A percentile compares a stretch with the other conserved stretches of the same genome.
Evolutionary conservation across 257 asterid species (phyloP).

Genomic region (Ocimum tenuiflorum): DNA sequence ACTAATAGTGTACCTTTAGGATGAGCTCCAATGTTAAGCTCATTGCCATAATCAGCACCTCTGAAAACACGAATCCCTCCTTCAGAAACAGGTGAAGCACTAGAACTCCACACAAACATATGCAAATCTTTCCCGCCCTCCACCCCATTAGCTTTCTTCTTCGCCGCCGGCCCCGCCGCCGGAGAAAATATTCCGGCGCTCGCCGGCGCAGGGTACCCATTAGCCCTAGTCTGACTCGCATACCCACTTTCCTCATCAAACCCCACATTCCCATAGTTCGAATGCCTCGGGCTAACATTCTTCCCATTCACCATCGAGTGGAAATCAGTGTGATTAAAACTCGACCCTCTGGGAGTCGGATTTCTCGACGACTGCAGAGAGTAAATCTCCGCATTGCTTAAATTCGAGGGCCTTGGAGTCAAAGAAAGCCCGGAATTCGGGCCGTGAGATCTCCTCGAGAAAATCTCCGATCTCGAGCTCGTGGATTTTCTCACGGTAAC

Average conservation of each 20-base stretch:
- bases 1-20: constrained; percentile 56
- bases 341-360: constrained; percentile 59
- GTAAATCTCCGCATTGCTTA: constrained; percentile 60
- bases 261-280: constrained; percentile 39
- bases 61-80: constrained; percentile 93
- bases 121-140: constrained; percentile 85
- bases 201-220: constrained; percentile 69
- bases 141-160: constrained; percentile 54
- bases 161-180: constrained; percentile 44
- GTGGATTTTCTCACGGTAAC: constrained; percentile 54
- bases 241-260: constrained; percentile 50
- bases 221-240: constrained; percentile 36
- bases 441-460: constrained; percentile 42
- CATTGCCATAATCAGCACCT: constrained; percentile 73
- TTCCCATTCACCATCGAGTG: constrained; percentile 53
- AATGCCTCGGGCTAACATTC: constrained; percentile 45
- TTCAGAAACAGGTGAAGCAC: constrained; percentile 97
- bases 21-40: constrained; percentile 59
- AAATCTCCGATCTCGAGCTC: constrained; percentile 53
- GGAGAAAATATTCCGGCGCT: constrained; percentile 86
- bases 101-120: constrained; percentile 98
- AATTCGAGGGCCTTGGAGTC: constrained; percentile 56
- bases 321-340: constrained; percentile 47
- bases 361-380: constrained; percentile 62
- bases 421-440: constrained; percentile 32